Evolutionary conservation across 2,329 filamentous ascomycete genomes (phyloP).

Genomic region (Dactylonectria macrodidyma): DNA sequence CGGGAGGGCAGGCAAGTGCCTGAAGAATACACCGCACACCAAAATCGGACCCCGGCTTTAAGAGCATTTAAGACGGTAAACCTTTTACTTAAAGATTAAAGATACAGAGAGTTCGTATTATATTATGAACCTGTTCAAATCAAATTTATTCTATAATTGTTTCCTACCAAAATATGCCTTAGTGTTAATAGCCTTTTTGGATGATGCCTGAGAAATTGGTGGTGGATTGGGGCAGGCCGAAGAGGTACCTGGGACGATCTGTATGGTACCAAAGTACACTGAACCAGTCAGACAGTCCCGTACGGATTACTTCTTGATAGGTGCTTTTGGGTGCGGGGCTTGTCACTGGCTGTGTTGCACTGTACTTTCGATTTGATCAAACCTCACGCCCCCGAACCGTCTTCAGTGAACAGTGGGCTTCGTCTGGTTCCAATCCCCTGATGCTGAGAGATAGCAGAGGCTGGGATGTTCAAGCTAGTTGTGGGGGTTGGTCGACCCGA

Average conservation of each 20-base stretch:
- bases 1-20: constrained; percentile 29
- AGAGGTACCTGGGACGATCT: neutral
- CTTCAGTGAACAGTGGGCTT: constrained; percentile 23
- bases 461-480: constrained; percentile 28
- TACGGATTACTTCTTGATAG: constrained; percentile 14
- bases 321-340: neutral
- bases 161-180: no score
- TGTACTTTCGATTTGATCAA: neutral
- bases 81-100: no score
- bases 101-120: no score
- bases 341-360: constrained; percentile 24
- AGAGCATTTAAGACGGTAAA: no score
- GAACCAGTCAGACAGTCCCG: constrained; percentile 5
- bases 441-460: constrained; percentile 38
- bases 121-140: no score
- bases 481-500: constrained; percentile 34
- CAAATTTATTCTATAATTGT: no score
- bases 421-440: constrained; percentile 35
- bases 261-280: constrained; percentile 4
- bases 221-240: no score
- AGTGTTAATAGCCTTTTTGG: no score
- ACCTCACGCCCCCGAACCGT: neutral
- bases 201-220: no score
- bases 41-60: no score
- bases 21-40: no score